Evolutionary conservation across 306 rosid species (phyloP), one percentile per base, ranked within the genome.

Genomic region (Citrullus colocynthis): DNA sequence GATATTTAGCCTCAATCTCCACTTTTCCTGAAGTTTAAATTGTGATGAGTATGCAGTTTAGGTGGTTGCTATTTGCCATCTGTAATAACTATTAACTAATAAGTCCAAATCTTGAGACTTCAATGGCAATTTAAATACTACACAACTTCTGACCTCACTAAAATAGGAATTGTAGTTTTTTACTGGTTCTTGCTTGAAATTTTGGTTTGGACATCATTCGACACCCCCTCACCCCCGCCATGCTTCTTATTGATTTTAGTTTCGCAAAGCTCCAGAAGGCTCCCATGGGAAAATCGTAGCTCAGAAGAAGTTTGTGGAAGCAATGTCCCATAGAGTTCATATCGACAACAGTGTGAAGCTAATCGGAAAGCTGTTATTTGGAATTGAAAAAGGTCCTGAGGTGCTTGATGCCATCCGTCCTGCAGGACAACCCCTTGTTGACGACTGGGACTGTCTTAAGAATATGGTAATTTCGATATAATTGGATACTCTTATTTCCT

Each of bases 371-470:
- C 90, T 96, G 72, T 83, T 96, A 74, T 92, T 92, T 70, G 99
- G 98, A 78, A 85, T 91, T 55, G 88, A 85, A 49, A 88, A 93
- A 85, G 93, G 93, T 86, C 79, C 91, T 6, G 88, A 87, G 85
- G 80, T 92, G 78, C 90, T 96, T 66, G 73, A 81, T 1, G 6
- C 75, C 44, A 83, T 89, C 71, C 91, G 96, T 5, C 83, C 91
- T 39, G 74, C 89, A 45, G 98, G 97, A 76, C 83, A 51, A 44
- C 90, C 97, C 13, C 91, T 96, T 70, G 96, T 96, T 63, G 96
- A 91, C 81, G 89, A 93, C 83, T 96, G 99, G 98, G 87, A 72
- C 74, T 92, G 97, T 83, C 86, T 96, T 11, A 96, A 91, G 86
- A 78, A 81, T 45, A 69, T 85, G 97, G 99, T 96, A 90, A 52